These are phyloP conservation scores for Fennellomyces sp. DNA, from an alignment of 371 early-diverging fungal species.

Conservation along the genomic window DNA sequence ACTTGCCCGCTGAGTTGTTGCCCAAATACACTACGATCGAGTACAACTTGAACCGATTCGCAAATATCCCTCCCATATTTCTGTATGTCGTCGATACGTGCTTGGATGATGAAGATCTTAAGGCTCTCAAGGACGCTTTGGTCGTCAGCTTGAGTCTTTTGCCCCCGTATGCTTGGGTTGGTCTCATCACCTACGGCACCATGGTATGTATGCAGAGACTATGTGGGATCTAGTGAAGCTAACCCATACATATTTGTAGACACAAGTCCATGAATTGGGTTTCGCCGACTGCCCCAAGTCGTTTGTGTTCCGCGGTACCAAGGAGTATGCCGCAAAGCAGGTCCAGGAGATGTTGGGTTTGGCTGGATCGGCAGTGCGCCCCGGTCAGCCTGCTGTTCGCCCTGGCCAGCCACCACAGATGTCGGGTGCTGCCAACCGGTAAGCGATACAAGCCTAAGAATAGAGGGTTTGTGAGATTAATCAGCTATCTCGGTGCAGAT, in stretches of 20 bases:
- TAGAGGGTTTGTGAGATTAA: background rate
- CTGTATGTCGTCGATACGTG: conserved; percentile 99
- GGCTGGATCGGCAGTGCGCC: conserved; percentile 56
- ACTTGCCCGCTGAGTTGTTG: conserved; percentile 97
- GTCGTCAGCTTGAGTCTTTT: conserved; percentile 89
- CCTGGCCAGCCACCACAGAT: conserved; percentile 69
- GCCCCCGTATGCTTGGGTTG: conserved; percentile 95
- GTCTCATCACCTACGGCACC: conserved; percentile 98
- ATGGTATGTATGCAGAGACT: conserved; percentile 74
- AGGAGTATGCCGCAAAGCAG: conserved; percentile 94
- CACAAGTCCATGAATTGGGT: conserved; percentile 94
- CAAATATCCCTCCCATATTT: conserved; percentile 94
- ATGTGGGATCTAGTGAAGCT: too few species aligned
- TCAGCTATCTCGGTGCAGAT: conserved; percentile 41
- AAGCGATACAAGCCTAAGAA: background rate
- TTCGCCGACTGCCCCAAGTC: conserved; percentile 96
- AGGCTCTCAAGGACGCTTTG: conserved; percentile 94
- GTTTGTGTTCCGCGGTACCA: conserved; percentile 97
- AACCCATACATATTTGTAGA: conserved; percentile 38
- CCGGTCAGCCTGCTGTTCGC: conserved; percentile 59
- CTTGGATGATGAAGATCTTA: conserved; percentile 94
- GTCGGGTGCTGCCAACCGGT: conserved; percentile 64
- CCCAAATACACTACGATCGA: conserved; percentile 97
- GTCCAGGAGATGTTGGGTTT: conserved; percentile 96
- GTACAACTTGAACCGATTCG: conserved; percentile 85